Conservation (phyloP, 2,329 filamentous ascomycete genomes). For the Aspergillus sp. region DNA sequence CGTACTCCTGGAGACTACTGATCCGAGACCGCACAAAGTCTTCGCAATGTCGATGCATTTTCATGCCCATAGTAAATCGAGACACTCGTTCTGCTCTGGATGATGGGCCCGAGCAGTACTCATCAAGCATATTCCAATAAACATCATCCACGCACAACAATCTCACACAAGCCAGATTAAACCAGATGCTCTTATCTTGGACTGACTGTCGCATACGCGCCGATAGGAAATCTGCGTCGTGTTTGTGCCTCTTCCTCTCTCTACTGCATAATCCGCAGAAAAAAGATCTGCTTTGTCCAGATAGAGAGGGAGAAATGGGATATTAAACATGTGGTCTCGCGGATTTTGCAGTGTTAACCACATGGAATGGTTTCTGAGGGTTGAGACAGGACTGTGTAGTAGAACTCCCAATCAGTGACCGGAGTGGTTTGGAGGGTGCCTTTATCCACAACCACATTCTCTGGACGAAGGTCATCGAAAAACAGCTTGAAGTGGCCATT, state of each 20-base stretch:
- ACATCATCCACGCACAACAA: not conserved
- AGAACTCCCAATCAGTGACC: conserved; percentile 26
- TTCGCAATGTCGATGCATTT: not conserved
- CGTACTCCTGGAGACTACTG: not conserved
- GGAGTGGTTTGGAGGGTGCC: conserved; percentile 9
- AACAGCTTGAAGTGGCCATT: conserved; percentile 17
- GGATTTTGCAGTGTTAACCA: conserved; percentile 8
- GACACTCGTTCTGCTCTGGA: not conserved
- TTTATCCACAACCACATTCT: conserved; percentile 20
- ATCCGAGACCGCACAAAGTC: not conserved
- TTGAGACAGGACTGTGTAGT: conserved; percentile 14
- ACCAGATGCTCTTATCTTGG: not conserved
- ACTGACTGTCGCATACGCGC: not conserved
- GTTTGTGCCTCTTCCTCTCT: too few species aligned
- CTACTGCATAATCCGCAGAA: not conserved
- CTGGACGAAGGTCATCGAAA: conserved; percentile 21
- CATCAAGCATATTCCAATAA: not conserved
- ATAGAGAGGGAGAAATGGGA: not conserved
- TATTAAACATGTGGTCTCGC: not conserved
- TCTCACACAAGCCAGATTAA: not conserved
- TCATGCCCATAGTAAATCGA: not conserved
- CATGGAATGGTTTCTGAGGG: conserved; percentile 13
- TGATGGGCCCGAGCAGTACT: not conserved
- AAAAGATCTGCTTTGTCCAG: not conserved
- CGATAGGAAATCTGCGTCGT: too few species aligned